Evolutionary conservation across 1,139 yeast species (phyloP), one percentile per base, ranked within the genome.

Genomic region (Candida freyschussii): DNA sequence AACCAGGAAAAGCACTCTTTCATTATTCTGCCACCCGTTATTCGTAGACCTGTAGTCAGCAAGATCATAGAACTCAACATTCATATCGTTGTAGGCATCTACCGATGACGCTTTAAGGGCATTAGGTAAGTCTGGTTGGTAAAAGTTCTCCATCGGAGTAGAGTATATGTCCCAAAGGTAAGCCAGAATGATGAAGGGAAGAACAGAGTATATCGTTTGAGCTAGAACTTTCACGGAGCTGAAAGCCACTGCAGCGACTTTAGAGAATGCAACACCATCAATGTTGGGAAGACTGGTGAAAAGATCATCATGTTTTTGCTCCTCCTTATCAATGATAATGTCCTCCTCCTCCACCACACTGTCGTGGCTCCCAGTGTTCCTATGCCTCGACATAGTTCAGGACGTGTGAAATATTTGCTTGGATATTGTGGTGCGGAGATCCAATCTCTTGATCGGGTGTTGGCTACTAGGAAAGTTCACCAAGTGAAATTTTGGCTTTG

Each of bases 1-100:
- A 13, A 74, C 77, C 32, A 72, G 60, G 41, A 70, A 67, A 26
- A 73, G 53, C 4, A 73, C 62, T 21, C 77, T 59, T 43, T 74
- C 79, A 10, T 58, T 62, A 29, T 58, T 57, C 29, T 60, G 61
- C 71, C 72, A 65, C 10, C 78, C 78, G 7, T 57, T 56, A 4
- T 60, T 64, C 7, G 67, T 51, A 3, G 72, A 68, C 24, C 55
- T 60, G 24, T 62, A 60, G 21, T 65, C 62, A 15, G 52, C 48
- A 34, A 74, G 50, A 44, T 74, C 80, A 46, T 67, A 71, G 44
- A 60, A 68, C 33, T 58, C 61, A 13, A 69, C 52, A 17, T 37
- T 41, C 12, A 45, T 21, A n/a, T 36, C 35, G n/a, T 31, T 32
- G 5, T 24, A 27, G 9, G 34, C 41, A 2, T 36, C 29, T 2